Conservation (phyloP, 2,329 filamentous ascomycete species). For the Neocatenulostroma microsporum region DNA sequence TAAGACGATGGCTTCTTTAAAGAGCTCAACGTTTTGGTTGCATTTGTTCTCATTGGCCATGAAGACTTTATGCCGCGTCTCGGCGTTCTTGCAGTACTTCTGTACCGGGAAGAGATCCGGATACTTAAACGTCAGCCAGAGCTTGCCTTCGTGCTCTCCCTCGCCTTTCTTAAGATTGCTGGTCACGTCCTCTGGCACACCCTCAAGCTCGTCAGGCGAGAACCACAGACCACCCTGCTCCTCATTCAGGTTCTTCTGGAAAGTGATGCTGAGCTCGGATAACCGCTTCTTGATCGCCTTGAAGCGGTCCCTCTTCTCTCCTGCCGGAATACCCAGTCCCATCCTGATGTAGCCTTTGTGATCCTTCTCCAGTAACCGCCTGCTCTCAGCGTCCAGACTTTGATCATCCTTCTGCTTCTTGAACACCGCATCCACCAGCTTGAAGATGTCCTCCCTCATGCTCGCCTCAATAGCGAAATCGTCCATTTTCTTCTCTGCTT, state of each 20-base stretch:
- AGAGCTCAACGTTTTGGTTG: conserved; percentile 63
- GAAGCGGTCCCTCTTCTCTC: conserved; percentile 66
- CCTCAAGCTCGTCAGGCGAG: conserved; percentile 62
- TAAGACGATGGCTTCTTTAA: conserved; percentile 65
- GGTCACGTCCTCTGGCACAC: conserved; percentile 64
- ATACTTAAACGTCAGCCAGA: conserved; percentile 72
- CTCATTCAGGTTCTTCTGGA: conserved; percentile 75
- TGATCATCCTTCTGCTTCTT: conserved; percentile 43
- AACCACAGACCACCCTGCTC: conserved; percentile 78
- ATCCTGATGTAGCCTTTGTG: conserved; percentile 70
- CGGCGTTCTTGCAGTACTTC: conserved; percentile 66
- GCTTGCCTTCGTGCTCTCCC: conserved; percentile 60
- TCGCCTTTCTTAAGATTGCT: conserved; percentile 62
- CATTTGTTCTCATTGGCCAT: conserved; percentile 76
- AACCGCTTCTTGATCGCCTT: conserved; percentile 80
- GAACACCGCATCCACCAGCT: conserved; percentile 45
- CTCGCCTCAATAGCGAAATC: conserved; percentile 69
- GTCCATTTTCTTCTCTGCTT: conserved; percentile 45
- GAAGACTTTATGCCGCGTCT: conserved; percentile 61
- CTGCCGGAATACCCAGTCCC: conserved; percentile 63
- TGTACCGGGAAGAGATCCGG: conserved; percentile 70
- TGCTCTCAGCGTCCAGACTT: conserved; percentile 59
- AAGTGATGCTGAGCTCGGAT: conserved; percentile 64
- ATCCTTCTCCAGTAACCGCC: conserved; percentile 68
- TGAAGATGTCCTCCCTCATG: conserved; percentile 76